These are phyloP conservation scores for Cadophora luteo-olivacea DNA, from an alignment of 2,329 filamentous ascomycete genomes.

Conservation along the genomic window DNA sequence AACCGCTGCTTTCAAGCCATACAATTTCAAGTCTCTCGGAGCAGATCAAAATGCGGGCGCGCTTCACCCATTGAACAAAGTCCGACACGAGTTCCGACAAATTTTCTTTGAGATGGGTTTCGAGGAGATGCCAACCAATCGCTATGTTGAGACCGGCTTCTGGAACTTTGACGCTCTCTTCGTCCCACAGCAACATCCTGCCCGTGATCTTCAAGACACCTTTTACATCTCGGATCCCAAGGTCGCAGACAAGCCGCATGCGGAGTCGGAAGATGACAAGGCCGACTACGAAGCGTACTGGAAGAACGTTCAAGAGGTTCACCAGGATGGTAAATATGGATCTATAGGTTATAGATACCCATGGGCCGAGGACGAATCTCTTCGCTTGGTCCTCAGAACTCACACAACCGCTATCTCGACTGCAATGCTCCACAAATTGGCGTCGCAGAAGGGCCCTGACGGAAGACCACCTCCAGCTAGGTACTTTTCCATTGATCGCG, in stretches of 20 bases:
- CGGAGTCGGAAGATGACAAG: conserved; percentile 60
- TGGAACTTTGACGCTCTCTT: conserved; percentile 99
- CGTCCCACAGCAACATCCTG: conserved; percentile 96
- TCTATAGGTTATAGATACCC: conserved; percentile 97
- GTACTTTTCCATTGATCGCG: conserved; percentile 98
- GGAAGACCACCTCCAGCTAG: conserved; percentile 73
- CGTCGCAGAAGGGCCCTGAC: conserved; percentile 78
- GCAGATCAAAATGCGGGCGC: conserved; percentile 67
- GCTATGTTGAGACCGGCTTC: conserved; percentile 95
- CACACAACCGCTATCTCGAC: conserved; percentile 95
- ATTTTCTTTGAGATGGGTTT: conserved; percentile 99
- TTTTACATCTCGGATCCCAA: conserved; percentile 96
- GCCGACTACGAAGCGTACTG: conserved; percentile 84
- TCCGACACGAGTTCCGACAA: conserved; percentile 91
- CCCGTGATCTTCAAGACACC: conserved; percentile 95
- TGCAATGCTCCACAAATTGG: conserved; percentile 89
- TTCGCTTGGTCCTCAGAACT: conserved; percentile 88
- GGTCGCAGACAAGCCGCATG: conserved; percentile 71
- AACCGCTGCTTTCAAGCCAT: conserved; percentile 84
- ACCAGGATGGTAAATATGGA: conserved; percentile 90
- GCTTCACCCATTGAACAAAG: conserved; percentile 83
- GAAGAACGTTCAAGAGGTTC: conserved; percentile 85
- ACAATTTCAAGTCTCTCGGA: conserved; percentile 75
- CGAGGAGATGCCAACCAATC: conserved; percentile 94
- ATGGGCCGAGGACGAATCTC: conserved; percentile 86